Evolutionary conservation across 768 basidiomycete species (phyloP), one percentile per base, ranked within the genome.

Genomic region (Tephrocybe sp.): DNA sequence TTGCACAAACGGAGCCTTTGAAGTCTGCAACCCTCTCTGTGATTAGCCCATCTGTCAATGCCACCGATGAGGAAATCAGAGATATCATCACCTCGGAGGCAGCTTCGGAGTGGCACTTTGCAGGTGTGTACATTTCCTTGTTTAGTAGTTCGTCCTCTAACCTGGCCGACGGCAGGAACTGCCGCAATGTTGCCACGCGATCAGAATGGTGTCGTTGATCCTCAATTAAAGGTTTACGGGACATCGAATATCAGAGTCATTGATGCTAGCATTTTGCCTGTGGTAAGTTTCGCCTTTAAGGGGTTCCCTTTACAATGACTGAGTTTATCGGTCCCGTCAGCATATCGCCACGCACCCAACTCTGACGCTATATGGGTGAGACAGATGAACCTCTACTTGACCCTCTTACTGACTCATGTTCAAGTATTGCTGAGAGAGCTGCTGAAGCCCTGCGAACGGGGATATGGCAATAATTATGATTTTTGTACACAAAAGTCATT

Each of bases 1-100:
- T 49, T 34, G 30, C 48, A n/a, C 48, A 49, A 24, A 49, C 48
- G n/a, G 48, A 49, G 27, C 48, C 48, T 12, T 16, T 49, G 38
- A 49, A 49, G 28, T 28, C 22, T 15, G 30, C 31, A 9, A 49
- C 48, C 22, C n/a, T 49, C 12, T 39, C 48, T 12, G 16, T 25
- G 4, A 1, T 49, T 11, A 32, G 26, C 15, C 31, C 31, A 1
- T 11, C n/a, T 6, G 19, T 42, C 8, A 42, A 49, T 19, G 48
- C 48, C 11, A 49, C 39, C 12, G 48, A 49, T 32, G 38, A 3
- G 4, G 12, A 49, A 13, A 31, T 49, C 4, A 15, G 28, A 8
- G 38, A 30, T 5, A 42, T 49, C 22, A 49, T 49, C 30, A 18
- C 22, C 22, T 30, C 37, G 1, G 9, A 2, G 4, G 48, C 16